Conservation (phyloP, 2,329 filamentous ascomycete genomes). For the Byssoonygena ceratinophila region DNA sequence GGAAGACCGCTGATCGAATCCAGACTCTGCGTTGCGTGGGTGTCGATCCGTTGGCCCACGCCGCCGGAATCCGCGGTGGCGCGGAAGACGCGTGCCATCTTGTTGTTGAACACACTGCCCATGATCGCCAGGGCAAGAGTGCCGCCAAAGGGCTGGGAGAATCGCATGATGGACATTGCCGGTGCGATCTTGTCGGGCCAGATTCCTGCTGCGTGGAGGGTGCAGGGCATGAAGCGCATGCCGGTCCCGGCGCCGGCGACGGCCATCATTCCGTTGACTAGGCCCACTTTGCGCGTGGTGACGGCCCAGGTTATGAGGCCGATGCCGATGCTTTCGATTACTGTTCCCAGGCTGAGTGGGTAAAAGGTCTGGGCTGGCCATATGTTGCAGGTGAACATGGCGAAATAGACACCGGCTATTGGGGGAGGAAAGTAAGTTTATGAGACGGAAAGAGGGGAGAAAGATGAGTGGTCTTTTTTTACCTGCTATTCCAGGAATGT, state of each 20-base stretch:
- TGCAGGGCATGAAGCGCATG: slow-evolving; percentile 54
- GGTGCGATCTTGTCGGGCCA: slow-evolving; percentile 49
- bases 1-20: slow-evolving; percentile 30
- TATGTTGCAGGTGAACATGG: slow-evolving; percentile 50
- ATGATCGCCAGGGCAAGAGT: slow-evolving; percentile 57
- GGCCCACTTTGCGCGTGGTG: slow-evolving; percentile 36
- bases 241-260: slow-evolving; percentile 54
- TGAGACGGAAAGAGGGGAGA: neutral
- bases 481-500: slow-evolving; percentile 53
- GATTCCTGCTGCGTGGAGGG: slow-evolving; percentile 53
- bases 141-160: slow-evolving; percentile 53
- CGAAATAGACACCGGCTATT: slow-evolving; percentile 45
- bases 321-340: slow-evolving; percentile 50
- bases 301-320: slow-evolving; percentile 50
- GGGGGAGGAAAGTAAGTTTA: slow-evolving; percentile 17
- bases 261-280: slow-evolving; percentile 57
- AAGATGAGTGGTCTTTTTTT: slow-evolving; percentile 19
- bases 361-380: slow-evolving; percentile 53
- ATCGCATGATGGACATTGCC: slow-evolving; percentile 50
- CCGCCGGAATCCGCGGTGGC: slow-evolving; percentile 25
- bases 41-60: slow-evolving; percentile 22
- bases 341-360: slow-evolving; percentile 47
- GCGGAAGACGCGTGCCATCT: slow-evolving; percentile 26
- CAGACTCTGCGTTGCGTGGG: slow-evolving; percentile 30
- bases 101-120: slow-evolving; percentile 59